Base-by-base conservation (phyloP, 768 basidiomycete species). In the Amyloporia xantha region DNA sequence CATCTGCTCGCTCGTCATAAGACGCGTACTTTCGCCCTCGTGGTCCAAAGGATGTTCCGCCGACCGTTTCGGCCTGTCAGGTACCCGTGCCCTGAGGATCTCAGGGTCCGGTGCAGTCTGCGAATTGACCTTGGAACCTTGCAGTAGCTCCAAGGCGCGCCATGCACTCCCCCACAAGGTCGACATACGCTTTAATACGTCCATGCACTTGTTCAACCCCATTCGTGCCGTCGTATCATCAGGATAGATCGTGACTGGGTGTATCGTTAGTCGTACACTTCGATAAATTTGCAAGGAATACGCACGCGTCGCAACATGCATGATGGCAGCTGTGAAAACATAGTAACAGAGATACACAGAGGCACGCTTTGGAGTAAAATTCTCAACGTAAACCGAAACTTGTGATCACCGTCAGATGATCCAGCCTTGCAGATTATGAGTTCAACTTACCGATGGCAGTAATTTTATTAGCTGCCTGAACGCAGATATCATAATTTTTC, bases 331-430 rank as follows among this genome's bases (percentile, higher is more conserved):
- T 2, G 83, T 83, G 68, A 91, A 91, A 13, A 87, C 71, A 58
- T 88, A 89, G 59, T 88, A 91, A 57, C 77, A 82, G 24, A 87
- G 66, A 60, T 87, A 90, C 3, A 82, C 83, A 1, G 87, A 68
- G 15, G 78, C 78, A 12, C 76, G 75, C 41, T 74, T 73, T 49
- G 87, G 68, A 37, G 75, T 70, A 64, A 84, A 84, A 27, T 71
- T 75, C 55, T 85, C 81, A 24, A 73, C 71, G 64, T 85, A 91
- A 3, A 77, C 65, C 4, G 72, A 65, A 13, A 79, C 80, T 84
- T 44, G 56, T 28, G 28, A 27, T 47, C 15, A 13, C 48, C 36
- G 35, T 50, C n/a, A 28, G 25, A 17, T 35, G 33, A 13, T 23
- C 5, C 10, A 23, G 53, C n/a, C n/a, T n/a, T n/a, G n/a, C n/a